phyloP scores from a whole-genome alignment of 2,329 filamentous ascomycete species.

The Scedosporium aurantiacum region DNA sequence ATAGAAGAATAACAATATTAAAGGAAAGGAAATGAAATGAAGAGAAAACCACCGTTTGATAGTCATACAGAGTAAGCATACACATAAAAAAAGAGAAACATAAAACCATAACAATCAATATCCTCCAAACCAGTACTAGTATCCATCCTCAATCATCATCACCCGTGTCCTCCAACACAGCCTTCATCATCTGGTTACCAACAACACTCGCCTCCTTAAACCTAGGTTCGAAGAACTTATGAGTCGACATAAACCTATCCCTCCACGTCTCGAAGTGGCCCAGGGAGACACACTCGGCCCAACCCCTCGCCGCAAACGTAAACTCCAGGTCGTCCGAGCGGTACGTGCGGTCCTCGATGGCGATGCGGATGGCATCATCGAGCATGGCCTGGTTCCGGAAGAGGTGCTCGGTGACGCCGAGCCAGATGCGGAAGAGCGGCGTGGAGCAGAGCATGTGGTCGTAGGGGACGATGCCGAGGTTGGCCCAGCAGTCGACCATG shows the following conservation, averaged over 20 bases:
- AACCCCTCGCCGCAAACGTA: slow-evolving; percentile 89
- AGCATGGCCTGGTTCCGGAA: slow-evolving; percentile 75
- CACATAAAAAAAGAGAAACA: neutral
- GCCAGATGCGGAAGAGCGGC: slow-evolving; percentile 89
- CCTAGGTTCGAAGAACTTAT: slow-evolving; percentile 80
- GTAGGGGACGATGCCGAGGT: slow-evolving; percentile 85
- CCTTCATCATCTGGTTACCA: slow-evolving; percentile 95
- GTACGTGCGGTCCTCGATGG: slow-evolving; percentile 82
- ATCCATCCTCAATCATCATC: slow-evolving; percentile 12
- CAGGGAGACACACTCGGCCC: slow-evolving; percentile 86
- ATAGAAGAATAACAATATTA: neutral
- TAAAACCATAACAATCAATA: no score
- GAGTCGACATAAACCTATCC: slow-evolving; percentile 82
- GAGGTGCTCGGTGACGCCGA: slow-evolving; percentile 93
- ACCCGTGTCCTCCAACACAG: slow-evolving; percentile 71
- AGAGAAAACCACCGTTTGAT: neutral
- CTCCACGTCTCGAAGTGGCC: slow-evolving; percentile 90
- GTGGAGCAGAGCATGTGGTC: slow-evolving; percentile 99
- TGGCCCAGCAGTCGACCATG: slow-evolving; percentile 98
- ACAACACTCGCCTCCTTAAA: slow-evolving; percentile 80
- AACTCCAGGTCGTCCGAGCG: slow-evolving; percentile 95
- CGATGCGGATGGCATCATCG: slow-evolving; percentile 74
- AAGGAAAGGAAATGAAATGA: neutral
- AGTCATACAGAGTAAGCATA: neutral
- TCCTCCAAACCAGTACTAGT: neutral